Evolutionary conservation across 1,284 basidiomycete species (phyloP), one percentile per base, ranked within the genome.

Genomic region (Apiotrichum mycotoxinovorans): DNA sequence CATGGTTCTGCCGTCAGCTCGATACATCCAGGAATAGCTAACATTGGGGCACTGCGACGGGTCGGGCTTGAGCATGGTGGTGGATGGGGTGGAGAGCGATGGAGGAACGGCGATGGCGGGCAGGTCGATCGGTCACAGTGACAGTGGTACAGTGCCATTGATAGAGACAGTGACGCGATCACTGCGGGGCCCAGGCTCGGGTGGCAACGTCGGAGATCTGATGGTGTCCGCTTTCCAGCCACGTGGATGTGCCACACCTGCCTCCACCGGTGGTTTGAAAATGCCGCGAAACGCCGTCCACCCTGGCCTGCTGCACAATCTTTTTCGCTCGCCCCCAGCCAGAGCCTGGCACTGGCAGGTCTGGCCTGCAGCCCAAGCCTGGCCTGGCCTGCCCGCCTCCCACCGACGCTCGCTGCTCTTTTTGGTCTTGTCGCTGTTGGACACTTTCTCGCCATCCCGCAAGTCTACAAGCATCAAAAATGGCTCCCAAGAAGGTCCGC

Each of bases 401-500:
- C 30, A 12, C 30, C 5, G 30, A 12, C 30, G 30, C 30, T 30
- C 30, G 30, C 30, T 30, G 30, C 30, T 30, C 30, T 20, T 20
- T 20, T 45, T 45, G 26, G 10, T 30, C 27, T 11, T 11, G 12
- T 7, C 30, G 45, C 25, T 47, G 23, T n/a, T 23, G 17, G 18
- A 30, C 23, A 23, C 35, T 47, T 30, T 27, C 12, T 27, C 33
- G 45, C 10, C 23, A 47, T 35, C 26, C 45, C 45, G 27, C 50
- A 51, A 51, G 37, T 40, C n/a, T 17, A 20, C 20, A 5, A 5
- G 30, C 40, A 54, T 22, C 20, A 34, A 42, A 46, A 50, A 65
- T 63, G 74, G 67, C 75, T 58, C 76, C 76, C 68, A 79, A 79
- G 71, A 74, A 75, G 66, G 62, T 57, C 51, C 62, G 72, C 58